Percentiles rank a stretch among this genome's conserved stretches.
These are phyloP conservation scores for Tetracentron sinense DNA, from an alignment of 164 flowering plant genomes.

Conservation along the genomic window DNA sequence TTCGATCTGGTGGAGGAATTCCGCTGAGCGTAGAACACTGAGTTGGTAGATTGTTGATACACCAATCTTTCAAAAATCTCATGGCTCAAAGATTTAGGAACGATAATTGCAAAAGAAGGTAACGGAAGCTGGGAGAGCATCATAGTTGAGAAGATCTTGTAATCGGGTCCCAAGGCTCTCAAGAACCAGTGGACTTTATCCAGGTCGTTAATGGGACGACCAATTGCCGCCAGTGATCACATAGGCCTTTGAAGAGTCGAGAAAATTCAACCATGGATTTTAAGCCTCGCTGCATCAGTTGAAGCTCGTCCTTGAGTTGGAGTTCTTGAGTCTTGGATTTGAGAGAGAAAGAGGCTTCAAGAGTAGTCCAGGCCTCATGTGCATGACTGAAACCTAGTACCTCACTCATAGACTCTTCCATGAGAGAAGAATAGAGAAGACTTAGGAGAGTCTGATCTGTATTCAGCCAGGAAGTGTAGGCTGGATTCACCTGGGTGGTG, in stretches of 20 bases:
- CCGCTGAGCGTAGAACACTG: too few species aligned
- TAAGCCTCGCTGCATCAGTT: not conserved
- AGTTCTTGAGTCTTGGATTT: not conserved
- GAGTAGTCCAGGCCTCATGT: not conserved
- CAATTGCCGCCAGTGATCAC: not conserved
- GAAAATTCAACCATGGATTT: not conserved
- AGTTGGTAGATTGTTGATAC: too few species aligned
- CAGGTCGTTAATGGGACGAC: not conserved
- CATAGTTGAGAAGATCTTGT: not conserved
- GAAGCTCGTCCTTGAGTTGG: not conserved
- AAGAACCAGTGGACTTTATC: too few species aligned
- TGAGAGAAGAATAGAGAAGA: not conserved
- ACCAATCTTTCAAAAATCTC: too few species aligned
- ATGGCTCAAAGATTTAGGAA: too few species aligned
- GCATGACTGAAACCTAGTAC: not conserved
- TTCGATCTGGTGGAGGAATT: too few species aligned
- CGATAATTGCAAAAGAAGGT: too few species aligned
- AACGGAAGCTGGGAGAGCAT: not conserved
- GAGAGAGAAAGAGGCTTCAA: slow-evolving; percentile 1
- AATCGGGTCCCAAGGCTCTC: not conserved
- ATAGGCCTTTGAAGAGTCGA: not conserved
- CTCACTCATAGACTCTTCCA: not conserved
- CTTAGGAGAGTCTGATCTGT: not conserved
- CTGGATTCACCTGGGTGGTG: not conserved
- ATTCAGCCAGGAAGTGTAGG: not conserved